These are phyloP conservation scores for Malus hybrid DNA, from an alignment of 331 rosid genomes.

Conservation along the genomic window DNA sequence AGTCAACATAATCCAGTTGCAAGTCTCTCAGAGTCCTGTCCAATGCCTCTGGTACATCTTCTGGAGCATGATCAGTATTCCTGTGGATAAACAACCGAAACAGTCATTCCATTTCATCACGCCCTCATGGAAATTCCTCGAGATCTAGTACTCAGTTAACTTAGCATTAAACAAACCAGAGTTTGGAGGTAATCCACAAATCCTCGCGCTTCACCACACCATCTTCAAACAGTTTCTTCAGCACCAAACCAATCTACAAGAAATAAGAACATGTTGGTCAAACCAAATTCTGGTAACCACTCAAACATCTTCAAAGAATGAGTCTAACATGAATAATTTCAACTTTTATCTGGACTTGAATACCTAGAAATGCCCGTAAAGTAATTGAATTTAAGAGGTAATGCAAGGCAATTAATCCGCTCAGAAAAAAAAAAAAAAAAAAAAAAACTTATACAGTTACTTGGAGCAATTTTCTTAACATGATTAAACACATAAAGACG, in stretches of 20 bases:
- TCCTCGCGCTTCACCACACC: slow-evolving; percentile 74
- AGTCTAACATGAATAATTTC: neutral
- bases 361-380: neutral
- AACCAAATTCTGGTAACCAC: neutral
- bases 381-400: too few relatives aligned
- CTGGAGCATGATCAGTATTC: slow-evolving; percentile 59
- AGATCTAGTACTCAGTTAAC: neutral
- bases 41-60: slow-evolving; percentile 55
- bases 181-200: slow-evolving; percentile 73
- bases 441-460: too few relatives aligned
- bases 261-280: neutral
- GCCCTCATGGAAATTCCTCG: neutral
- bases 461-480: neutral
- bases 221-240: slow-evolving; percentile 51
- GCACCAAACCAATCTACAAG: slow-evolving; percentile 51
- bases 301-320: too few relatives aligned
- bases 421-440: neutral
- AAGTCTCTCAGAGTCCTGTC: slow-evolving; percentile 48
- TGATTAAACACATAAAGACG: neutral
- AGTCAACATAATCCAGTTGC: slow-evolving; percentile 65
- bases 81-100: slow-evolving; percentile 14
- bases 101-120: neutral
- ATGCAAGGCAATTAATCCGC: neutral
- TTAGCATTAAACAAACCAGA: slow-evolving; percentile 39
- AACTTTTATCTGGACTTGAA: neutral